A percentile compares a stretch with the other conserved stretches of the same genome.
phyloP scores from a whole-genome alignment of 1,284 basidiomycete species.

The Ustilago xerochloae region DNA sequence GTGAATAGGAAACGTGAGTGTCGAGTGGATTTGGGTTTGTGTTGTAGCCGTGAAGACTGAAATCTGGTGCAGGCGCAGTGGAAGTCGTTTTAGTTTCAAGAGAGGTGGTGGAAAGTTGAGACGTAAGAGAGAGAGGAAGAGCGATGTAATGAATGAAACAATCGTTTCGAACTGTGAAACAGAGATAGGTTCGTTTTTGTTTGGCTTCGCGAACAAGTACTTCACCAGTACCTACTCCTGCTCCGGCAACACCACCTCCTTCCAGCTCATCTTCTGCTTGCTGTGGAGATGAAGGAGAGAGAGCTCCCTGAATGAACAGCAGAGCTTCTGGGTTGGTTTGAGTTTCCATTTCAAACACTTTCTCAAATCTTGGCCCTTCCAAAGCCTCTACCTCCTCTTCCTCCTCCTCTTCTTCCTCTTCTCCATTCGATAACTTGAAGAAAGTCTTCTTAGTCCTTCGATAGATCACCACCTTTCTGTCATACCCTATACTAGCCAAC shows the following conservation, averaged over 20 bases:
- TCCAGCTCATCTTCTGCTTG: not conserved
- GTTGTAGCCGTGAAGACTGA: slow-evolving; percentile 52
- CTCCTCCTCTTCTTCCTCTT: slow-evolving; percentile 22
- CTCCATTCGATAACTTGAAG: not conserved
- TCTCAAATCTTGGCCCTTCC: slow-evolving; percentile 27
- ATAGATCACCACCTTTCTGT: slow-evolving; percentile 58
- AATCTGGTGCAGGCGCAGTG: slow-evolving; percentile 10
- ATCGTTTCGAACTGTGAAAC: slow-evolving; percentile 54
- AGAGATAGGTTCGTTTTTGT: slow-evolving; percentile 50
- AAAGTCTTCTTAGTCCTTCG: slow-evolving; percentile 12
- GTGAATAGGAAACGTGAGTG: slow-evolving; percentile 58
- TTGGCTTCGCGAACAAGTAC: slow-evolving; percentile 19
- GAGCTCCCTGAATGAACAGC: slow-evolving; percentile 47
- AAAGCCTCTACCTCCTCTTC: slow-evolving; percentile 28
- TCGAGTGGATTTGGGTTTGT: slow-evolving; percentile 58
- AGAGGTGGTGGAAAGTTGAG: not conserved
- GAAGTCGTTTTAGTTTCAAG: not conserved
- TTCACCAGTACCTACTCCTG: slow-evolving; percentile 4
- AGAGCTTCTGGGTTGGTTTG: slow-evolving; percentile 60
- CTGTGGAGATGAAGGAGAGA: slow-evolving; percentile 34
- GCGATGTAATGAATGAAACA: slow-evolving; percentile 59
- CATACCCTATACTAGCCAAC: slow-evolving; percentile 61
- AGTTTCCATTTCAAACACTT: slow-evolving; percentile 51
- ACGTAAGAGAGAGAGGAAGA: slow-evolving; percentile 42
- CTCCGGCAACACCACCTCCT: not conserved